Evolutionary conservation across 2,329 filamentous ascomycete genomes (phyloP), one percentile per base, ranked within the genome.

Genomic region (Plenodomus tracheiphilus): DNA sequence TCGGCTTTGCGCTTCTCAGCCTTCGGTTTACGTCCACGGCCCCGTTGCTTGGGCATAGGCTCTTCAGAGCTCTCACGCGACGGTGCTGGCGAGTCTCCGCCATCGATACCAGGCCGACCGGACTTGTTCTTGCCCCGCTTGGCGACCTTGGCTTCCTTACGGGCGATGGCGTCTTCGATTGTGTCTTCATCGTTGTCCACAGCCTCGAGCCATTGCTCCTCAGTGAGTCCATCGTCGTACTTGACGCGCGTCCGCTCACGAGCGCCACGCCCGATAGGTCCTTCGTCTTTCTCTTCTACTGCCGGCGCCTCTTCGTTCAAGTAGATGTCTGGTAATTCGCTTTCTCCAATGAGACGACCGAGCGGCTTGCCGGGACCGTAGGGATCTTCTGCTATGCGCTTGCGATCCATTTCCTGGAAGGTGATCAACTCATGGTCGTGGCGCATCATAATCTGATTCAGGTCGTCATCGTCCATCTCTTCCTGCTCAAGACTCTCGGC

Each of bases 131-230:
- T 76, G 43, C 88, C 85, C 30, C 92, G 86, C 70, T 86, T 89
- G 53, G 91, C 89, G 58, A 91, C 90, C 44, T 89, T 85, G 4
- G 90, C 90, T 68, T 91, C 86, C 66, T 97, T 97, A 35, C 94
- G 86, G 30, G 89, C 89, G 32, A 95, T 92, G 2, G 94, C 94
- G 45, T 91, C 92, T 69, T 97, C 94, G 22, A 96, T 91, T 0
- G 85, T 87, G 69, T 99, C 94, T 1, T 99, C 94, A 42, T 97
- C 92, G 52, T 96, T 93, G 69, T 99, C 94, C 25, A 99, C 93
- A 45, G 94, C 94, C 79, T 96, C 93, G 43, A 97, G 83, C 94
- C 94, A 99, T 74, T 99, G 95, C 77, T 99, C 94, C 75, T 99
- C 95, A 0, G 94, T 97, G 22, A 99, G 84, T 43, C 95, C 94